A percentile compares a stretch with the other conserved stretches of the same genome.
phyloP scores from a whole-genome alignment of 495 filamentous ascomycete genomes.

The Venustampulla echinocandica region DNA sequence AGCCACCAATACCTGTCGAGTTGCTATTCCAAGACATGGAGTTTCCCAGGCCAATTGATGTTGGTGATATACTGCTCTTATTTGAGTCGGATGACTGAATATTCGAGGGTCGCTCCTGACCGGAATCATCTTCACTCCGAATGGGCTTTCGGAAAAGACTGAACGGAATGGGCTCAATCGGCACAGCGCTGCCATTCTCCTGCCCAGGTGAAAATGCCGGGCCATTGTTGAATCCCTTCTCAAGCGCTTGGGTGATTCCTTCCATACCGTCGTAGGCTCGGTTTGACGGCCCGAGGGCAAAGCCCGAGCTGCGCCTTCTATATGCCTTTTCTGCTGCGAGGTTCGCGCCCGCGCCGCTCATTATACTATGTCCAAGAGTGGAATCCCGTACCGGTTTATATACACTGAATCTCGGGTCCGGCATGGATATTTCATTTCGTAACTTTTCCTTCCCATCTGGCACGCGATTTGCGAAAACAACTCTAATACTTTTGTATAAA shows the following conservation, averaged over 20 bases:
- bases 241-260: constrained; percentile 25
- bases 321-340: constrained; percentile 46
- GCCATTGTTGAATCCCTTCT: constrained; percentile 16
- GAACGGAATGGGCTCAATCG: constrained; percentile 32
- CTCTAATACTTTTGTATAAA: constrained; percentile 81
- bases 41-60: constrained; percentile 6
- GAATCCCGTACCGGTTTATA: constrained; percentile 63
- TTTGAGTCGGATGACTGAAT: constrained; percentile 22
- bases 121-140: constrained; percentile 1
- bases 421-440: constrained; percentile 80
- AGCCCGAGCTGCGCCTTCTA: constrained; percentile 48
- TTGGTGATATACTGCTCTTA: constrained; percentile 16
- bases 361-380: constrained; percentile 26
- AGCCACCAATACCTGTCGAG: constrained; percentile 29
- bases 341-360: constrained; percentile 29
- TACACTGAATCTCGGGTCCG: constrained; percentile 76
- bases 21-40: constrained; percentile 16
- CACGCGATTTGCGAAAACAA: constrained; percentile 96
- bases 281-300: constrained; percentile 31
- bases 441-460: constrained; percentile 94
- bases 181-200: constrained; percentile 13
- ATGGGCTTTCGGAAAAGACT: constrained; percentile 11
- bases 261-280: constrained; percentile 30
- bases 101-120: constrained; percentile 3
- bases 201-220: constrained; percentile 10